Evolutionary conservation across 345 rosid species (phyloP), one percentile per base, ranked within the genome.

Genomic region (Populus deltoides): DNA sequence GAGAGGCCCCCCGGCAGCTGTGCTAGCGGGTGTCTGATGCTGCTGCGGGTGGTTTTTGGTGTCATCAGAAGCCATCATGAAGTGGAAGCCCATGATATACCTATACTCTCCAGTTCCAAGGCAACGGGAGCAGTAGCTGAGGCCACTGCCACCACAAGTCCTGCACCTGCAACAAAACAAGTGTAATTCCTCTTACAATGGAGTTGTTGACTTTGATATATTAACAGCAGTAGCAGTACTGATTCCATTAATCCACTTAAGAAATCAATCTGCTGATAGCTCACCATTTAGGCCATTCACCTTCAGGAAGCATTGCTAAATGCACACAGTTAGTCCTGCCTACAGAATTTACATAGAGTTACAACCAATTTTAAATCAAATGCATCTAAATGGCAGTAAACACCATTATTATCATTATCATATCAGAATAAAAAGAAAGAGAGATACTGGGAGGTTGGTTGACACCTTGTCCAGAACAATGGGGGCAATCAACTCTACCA

Each of bases 221-320:
- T 10, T 41, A 41, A 41, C 45, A 41, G 51, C 11, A 45, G 51
- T 13, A 3, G 51, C 51, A 45, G 6, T 3, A 47, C 51, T 47
- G 17, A 47, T 47, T 47, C 45, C 45, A 41, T 10, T 10, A 41
- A 73, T 55, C 47, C 3, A 49, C 20, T 55, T 6, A 61, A 47
- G 43, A 45, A 29, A 38, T 45, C 13, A 36, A 45, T 55, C 16
- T 57, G 51, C 63, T 29, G 31, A 55, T 76, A 27, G 73, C 85
- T 83, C 86, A 91, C 98, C 96, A 94, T 90, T 87, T 91, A 41
- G 94, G 96, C 94, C 97, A 89, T 78, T 87, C 92, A 81, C 97
- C 94, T 86, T 38, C 86, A 0, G 98, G 94, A 84, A 94, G 96
- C 93, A 89, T 85, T 36, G 82, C 82, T 68, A 83, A 41, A 75